Percentiles rank a stretch among this genome's conserved stretches.
These are phyloP conservation scores for Hysterangium stoloniferum DNA, from an alignment of 768 basidiomycete species.

Conservation along the genomic window DNA sequence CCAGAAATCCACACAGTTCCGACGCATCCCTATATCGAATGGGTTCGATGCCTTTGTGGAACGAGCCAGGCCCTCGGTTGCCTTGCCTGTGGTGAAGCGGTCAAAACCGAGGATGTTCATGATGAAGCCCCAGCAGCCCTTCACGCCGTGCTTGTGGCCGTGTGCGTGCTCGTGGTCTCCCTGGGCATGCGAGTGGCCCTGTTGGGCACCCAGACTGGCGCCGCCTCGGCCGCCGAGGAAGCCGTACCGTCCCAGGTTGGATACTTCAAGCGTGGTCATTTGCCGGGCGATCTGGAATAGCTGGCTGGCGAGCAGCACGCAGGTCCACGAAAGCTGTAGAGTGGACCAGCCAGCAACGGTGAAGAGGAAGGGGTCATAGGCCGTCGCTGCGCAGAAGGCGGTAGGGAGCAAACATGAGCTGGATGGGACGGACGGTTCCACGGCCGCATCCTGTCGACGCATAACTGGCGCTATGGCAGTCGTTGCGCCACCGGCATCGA, in stretches of 20 bases:
- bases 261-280: conserved; percentile 94
- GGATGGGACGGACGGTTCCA: conserved; percentile 30
- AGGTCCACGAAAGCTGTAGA: conserved; percentile 93
- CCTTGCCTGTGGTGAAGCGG: conserved; percentile 86
- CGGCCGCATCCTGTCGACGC: background rate
- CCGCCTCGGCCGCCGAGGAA: conserved; percentile 92
- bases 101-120: conserved; percentile 92
- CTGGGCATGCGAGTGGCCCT: conserved; percentile 50
- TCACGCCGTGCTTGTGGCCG: conserved; percentile 28
- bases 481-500: conserved; percentile 14
- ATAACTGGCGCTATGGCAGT: conserved; percentile 10
- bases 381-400: conserved; percentile 61
- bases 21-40: conserved; percentile 73
- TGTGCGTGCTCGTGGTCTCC: conserved; percentile 43
- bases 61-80: conserved; percentile 75
- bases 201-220: conserved; percentile 58
- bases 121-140: conserved; percentile 53
- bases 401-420: conserved; percentile 62
- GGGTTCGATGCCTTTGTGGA: conserved; percentile 79
- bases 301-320: conserved; percentile 77
- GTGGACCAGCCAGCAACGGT: conserved; percentile 79
- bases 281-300: conserved; percentile 89
- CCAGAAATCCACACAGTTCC: conserved; percentile 95
- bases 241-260: conserved; percentile 90
- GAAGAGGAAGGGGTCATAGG: conserved; percentile 77